These are phyloP conservation scores for Agarophyton chilense DNA, from an alignment of 23 red algal species.

Conservation along the genomic window DNA sequence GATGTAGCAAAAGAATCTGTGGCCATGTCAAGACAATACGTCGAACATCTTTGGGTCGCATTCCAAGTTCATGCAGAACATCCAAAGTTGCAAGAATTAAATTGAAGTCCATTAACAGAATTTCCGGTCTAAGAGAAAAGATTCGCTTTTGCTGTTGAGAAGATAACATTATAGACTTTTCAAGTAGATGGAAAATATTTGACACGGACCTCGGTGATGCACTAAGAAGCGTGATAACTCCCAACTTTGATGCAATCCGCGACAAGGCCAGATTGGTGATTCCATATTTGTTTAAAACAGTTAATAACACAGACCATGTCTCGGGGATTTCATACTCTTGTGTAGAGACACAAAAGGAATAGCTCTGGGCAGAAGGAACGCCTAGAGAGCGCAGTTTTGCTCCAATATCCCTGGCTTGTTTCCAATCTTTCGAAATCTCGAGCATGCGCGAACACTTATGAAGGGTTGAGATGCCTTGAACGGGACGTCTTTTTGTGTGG, in stretches of 20 bases:
- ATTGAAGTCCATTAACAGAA: slow-evolving; percentile 7
- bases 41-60: slow-evolving; percentile 5
- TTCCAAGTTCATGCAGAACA: background rate
- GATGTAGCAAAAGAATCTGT: slow-evolving; percentile 19
- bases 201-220: background rate
- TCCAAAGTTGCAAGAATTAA: slow-evolving; percentile 1
- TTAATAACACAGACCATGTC: slow-evolving; percentile 2
- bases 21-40: slow-evolving; percentile 34
- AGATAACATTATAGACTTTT: background rate
- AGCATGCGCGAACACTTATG: background rate
- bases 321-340: background rate
- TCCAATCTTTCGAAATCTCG: background rate
- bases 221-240: slow-evolving; percentile 19
- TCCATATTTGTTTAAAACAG: background rate
- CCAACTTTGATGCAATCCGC: slow-evolving; percentile 25
- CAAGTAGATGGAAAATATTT: slow-evolving; percentile 1
- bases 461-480: background rate
- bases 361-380: background rate
- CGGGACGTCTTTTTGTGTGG: background rate
- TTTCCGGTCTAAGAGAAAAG: background rate
- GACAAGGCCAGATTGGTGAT: slow-evolving; percentile 22
- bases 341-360: background rate
- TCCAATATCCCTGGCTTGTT: background rate
- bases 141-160: background rate
- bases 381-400: background rate